Percentiles rank a stretch among this genome's conserved stretches.
Evolutionary conservation across 1,284 basidiomycete species (phyloP).

Genomic region (Neotropicomus parvogracilis): DNA sequence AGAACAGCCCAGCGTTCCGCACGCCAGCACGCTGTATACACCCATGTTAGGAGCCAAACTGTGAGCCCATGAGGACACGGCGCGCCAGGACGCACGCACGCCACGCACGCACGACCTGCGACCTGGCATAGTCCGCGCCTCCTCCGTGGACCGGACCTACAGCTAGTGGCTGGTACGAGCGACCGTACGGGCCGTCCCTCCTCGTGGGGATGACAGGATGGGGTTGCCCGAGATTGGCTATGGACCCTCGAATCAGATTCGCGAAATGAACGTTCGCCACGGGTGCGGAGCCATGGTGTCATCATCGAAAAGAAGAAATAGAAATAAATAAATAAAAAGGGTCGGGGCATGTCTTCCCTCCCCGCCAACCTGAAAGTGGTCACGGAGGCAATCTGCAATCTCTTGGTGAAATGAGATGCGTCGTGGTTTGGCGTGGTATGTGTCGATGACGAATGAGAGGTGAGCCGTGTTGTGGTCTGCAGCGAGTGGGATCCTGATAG

Average conservation of each 20-base stretch:
- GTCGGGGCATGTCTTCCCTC: slow-evolving; percentile 17
- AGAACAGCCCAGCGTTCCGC: neutral
- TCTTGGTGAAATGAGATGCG: slow-evolving; percentile 19
- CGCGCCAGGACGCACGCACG: slow-evolving; percentile 9
- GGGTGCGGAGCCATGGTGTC: neutral
- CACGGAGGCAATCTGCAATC: slow-evolving; percentile 19
- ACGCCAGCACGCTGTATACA: neutral
- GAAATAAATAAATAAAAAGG: neutral
- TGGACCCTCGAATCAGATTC: slow-evolving; percentile 24
- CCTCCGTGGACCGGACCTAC: slow-evolving; percentile 4
- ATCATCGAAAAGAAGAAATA: neutral
- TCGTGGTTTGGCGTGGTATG: slow-evolving; percentile 18
- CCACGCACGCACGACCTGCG: too few species aligned
- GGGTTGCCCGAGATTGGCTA: slow-evolving; percentile 24
- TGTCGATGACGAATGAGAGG: slow-evolving; percentile 7
- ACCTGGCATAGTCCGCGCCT: neutral
- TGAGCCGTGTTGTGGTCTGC: neutral
- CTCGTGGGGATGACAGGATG: slow-evolving; percentile 6
- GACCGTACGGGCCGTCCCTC: neutral
- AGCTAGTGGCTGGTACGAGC: too few species aligned
- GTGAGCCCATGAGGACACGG: slow-evolving; percentile 22
- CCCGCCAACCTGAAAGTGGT: neutral
- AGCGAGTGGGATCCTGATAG: neutral
- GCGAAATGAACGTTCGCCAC: slow-evolving; percentile 20
- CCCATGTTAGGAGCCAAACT: slow-evolving; percentile 7